Evolutionary conservation across 2,329 filamentous ascomycete species (phyloP).

Genomic region (Aspergillus bombycis): DNA sequence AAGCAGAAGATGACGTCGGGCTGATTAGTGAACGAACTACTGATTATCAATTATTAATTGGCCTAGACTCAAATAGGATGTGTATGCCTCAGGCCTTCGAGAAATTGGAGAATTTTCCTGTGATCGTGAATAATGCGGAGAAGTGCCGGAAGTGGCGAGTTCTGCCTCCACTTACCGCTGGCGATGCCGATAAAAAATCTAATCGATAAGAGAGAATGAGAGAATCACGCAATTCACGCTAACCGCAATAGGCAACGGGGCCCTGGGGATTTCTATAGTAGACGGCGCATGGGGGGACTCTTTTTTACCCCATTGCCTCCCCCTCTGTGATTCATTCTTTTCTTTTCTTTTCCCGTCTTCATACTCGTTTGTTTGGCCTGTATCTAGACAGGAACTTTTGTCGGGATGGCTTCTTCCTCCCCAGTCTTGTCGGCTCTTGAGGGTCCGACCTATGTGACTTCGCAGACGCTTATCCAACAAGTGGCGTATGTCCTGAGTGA

Average conservation of each 20-base stretch:
- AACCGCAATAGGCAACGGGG: constrained; percentile 32
- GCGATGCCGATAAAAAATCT: not conserved
- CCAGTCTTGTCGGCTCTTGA: constrained; percentile 64
- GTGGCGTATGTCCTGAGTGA: constrained; percentile 93
- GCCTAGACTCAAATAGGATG: constrained; percentile 8
- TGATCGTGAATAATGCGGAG: constrained; percentile 23
- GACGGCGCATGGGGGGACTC: constrained; percentile 8
- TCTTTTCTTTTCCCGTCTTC: constrained; percentile 29
- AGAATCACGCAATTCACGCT: constrained; percentile 41
- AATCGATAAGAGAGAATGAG: constrained; percentile 37
- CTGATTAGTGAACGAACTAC: not conserved
- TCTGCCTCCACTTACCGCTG: constrained; percentile 23
- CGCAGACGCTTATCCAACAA: constrained; percentile 92
- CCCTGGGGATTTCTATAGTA: constrained; percentile 36
- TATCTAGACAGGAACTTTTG: constrained; percentile 29
- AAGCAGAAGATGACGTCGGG: constrained; percentile 6
- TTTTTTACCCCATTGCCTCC: constrained; percentile 19
- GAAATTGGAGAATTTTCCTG: not conserved
- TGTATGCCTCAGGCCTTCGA: constrained; percentile 5
- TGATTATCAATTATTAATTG: not conserved
- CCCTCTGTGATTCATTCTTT: constrained; percentile 21
- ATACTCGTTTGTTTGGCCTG: constrained; percentile 22
- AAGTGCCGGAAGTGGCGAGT: constrained; percentile 22
- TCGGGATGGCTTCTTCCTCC: constrained; percentile 35
- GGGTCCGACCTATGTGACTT: constrained; percentile 89